Evolutionary conservation across 495 filamentous ascomycete genomes (phyloP), one percentile per base, ranked within the genome.

Genomic region (Hypoxylon crocopeplum): DNA sequence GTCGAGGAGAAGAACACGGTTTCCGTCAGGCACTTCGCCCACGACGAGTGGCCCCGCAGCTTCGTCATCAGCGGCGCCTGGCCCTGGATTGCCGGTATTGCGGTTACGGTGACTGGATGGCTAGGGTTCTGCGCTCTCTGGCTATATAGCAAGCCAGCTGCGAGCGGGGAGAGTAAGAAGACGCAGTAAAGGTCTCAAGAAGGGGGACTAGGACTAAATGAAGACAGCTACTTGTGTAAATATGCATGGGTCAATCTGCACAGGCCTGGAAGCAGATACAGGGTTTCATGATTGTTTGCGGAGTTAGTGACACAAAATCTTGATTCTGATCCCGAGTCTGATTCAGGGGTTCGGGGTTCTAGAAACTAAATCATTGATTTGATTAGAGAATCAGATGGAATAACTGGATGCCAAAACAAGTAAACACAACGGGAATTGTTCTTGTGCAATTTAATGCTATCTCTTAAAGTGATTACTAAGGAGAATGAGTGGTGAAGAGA

Each of bases 1-100:
- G 71, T 98, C 45, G 94, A 97, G 67, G 91, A 97, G 81, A 98
- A 97, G 84, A 84, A 88, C 62, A 92, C 91, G 24, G 92, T 98
- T 19, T 94, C 93, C 0, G 90, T 98, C 16, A 82, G 94, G 17
- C 94, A 98, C 77, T 94, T 94, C 72, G 94, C 94, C 6, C 94
- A 98, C 79, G 86, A 98, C 67, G 94, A 98, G 77, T 98, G 89
- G 82, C 90, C 92, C 36, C 82, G 94, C 65, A 92, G 88, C 75
- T 98, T 85, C 79, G 84, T 83, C 54, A 98, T 98, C 68, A 90
- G 77, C 65, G 93, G 85, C 7, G 94, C 91, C 7, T 98, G 91
- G 90, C 91, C 93, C 5, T 98, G 94, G 94, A 94, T 98, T 65
- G 83, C 86, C 1, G 94, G 94, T 41, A 86, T 98, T 39, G 90